These are phyloP conservation scores for Aspergillus sclerotiicarbonarius DNA, from an alignment of 495 filamentous ascomycete genomes.

Conservation along the genomic window DNA sequence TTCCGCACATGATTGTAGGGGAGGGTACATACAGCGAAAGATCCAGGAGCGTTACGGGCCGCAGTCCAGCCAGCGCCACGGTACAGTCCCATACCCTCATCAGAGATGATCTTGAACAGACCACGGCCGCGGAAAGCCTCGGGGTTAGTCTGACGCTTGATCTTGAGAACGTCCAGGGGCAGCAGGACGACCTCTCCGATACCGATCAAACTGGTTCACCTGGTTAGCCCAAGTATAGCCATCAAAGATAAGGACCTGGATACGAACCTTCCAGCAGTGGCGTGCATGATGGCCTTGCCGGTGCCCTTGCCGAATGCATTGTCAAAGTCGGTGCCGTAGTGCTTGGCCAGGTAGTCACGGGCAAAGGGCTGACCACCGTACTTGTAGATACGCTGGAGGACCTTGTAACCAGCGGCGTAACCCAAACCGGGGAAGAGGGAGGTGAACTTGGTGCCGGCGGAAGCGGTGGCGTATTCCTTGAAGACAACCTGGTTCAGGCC, in stretches of 20 bases:
- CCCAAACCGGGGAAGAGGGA: conserved; percentile 95
- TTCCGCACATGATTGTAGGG: conserved; percentile 7
- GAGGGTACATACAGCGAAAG: conserved; percentile 77
- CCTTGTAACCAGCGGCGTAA: conserved; percentile 97
- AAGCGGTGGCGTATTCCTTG: conserved; percentile 76
- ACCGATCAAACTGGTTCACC: conserved; percentile 70
- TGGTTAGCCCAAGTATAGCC: conserved; percentile 15
- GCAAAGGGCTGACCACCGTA: conserved; percentile 97
- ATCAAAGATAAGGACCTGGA: background rate
- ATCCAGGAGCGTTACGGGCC: conserved; percentile 93
- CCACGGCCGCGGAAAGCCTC: conserved; percentile 96
- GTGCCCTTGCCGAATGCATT: conserved; percentile 89
- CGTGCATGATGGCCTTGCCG: conserved; percentile 97
- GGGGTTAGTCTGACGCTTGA: conserved; percentile 99
- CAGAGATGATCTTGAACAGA: conserved; percentile 79
- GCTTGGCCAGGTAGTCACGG: conserved; percentile 79
- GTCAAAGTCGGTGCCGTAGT: conserved; percentile 83
- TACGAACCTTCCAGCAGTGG: conserved; percentile 82
- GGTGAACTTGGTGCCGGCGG: conserved; percentile 75
- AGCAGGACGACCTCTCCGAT: conserved; percentile 96
- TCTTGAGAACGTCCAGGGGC: conserved; percentile 96
- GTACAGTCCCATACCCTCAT: conserved; percentile 96
- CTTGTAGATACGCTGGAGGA: conserved; percentile 96
- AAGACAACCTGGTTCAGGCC: conserved; percentile 89
- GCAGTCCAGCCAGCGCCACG: conserved; percentile 97